Evolutionary conservation across 2,329 filamentous ascomycete species (phyloP).

Genomic region (Didymella sp.): DNA sequence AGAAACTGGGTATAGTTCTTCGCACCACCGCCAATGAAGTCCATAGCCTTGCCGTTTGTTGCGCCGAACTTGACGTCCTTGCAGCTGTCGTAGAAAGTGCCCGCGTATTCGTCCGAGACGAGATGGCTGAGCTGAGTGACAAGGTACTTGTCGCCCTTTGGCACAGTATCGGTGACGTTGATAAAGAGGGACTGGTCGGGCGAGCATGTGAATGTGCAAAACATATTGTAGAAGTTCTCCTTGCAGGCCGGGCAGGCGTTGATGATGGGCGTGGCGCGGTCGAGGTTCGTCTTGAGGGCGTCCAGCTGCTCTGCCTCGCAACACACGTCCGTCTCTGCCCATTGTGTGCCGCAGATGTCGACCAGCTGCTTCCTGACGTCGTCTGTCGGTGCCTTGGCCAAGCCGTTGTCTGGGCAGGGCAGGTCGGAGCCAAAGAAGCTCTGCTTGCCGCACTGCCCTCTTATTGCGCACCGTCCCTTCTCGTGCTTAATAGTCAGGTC

Average conservation of each 20-base stretch:
- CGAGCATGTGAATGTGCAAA: constrained; percentile 98
- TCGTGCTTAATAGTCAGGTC: constrained; percentile 70
- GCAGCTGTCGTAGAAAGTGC: constrained; percentile 93
- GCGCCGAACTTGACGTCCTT: constrained; percentile 99
- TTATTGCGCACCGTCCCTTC: constrained; percentile 84
- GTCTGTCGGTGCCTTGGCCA: constrained; percentile 75
- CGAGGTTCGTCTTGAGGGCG: constrained; percentile 81
- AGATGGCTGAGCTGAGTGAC: constrained; percentile 92
- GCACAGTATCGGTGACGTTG: constrained; percentile 80
- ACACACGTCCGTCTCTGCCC: constrained; percentile 83
- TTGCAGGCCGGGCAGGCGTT: constrained; percentile 95
- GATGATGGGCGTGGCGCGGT: constrained; percentile 86
- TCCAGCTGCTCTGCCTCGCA: constrained; percentile 83
- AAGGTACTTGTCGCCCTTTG: constrained; percentile 67
- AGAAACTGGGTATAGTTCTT: constrained; percentile 87
- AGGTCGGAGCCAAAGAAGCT: constrained; percentile 88
- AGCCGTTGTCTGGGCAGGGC: constrained; percentile 89
- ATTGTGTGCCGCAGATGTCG: constrained; percentile 84
- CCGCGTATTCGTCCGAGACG: constrained; percentile 81
- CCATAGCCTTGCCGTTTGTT: constrained; percentile 91
- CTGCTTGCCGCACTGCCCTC: constrained; percentile 90
- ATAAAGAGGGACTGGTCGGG: constrained; percentile 95
- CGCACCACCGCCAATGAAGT: constrained; percentile 93
- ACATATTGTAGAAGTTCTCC: constrained; percentile 97
- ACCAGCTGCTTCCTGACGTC: constrained; percentile 79